phyloP scores from a whole-genome alignment of 169 alveolate genomes.

The Sarcocystis neurona region DNA sequence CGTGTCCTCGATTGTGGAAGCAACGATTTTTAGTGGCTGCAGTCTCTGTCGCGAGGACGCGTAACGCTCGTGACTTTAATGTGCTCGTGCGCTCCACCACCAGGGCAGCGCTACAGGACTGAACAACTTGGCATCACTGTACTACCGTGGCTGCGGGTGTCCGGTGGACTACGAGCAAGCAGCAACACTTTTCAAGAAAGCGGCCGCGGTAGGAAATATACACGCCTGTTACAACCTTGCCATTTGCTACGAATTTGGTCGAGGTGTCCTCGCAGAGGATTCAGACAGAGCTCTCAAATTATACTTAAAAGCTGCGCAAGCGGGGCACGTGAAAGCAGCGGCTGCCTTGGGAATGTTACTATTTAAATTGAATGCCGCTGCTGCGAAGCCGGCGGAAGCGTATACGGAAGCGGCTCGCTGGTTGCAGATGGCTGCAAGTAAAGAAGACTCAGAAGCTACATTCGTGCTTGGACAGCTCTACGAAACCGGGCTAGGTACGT shows the following conservation, averaged over 20 bases:
- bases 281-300: slow-evolving; percentile 9
- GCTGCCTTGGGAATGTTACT: slow-evolving; percentile 29
- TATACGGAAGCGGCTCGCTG: slow-evolving; percentile 29
- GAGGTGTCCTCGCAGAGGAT: slow-evolving; percentile 23
- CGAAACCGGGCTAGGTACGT: slow-evolving; percentile 34
- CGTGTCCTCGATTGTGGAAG: no score
- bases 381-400: slow-evolving; percentile 27
- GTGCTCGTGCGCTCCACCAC: not conserved
- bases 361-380: slow-evolving; percentile 1
- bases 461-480: slow-evolving; percentile 25
- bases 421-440: slow-evolving; percentile 22
- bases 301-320: slow-evolving; percentile 18
- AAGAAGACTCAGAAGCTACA: not conserved
- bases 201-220: not conserved
- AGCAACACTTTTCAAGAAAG: slow-evolving; percentile 28
- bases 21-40: no score
- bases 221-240: slow-evolving; percentile 18
- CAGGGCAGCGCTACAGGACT: slow-evolving; percentile 11
- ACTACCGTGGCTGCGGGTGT: slow-evolving; percentile 35
- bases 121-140: slow-evolving; percentile 34
- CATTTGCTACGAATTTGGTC: slow-evolving; percentile 40
- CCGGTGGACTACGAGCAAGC: slow-evolving; percentile 16
- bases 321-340: slow-evolving; percentile 40
- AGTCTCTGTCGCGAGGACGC: no score
- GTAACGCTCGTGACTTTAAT: not conserved